Evolutionary conservation across 805 yeast species (phyloP), one percentile per base, ranked within the genome.

Genomic region (Maudiozyma bulderi): DNA sequence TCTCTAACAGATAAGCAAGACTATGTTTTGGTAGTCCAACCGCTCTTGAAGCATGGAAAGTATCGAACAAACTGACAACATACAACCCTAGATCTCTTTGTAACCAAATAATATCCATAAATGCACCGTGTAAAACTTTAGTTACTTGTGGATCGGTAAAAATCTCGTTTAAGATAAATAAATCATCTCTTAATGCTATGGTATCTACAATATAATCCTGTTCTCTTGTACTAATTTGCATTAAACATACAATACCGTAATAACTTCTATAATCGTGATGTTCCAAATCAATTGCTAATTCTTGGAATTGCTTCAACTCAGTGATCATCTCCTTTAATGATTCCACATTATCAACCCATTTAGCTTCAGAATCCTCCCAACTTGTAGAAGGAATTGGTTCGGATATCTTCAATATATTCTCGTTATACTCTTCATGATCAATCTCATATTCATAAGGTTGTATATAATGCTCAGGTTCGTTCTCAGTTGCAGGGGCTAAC

Each of bases 71-170:
- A 42, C 90, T 77, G 5, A 93, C 99, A 6, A 93, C 70, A 59
- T 93, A 93, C 8, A 93, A 66, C 0, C 99, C 99, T 49, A 93
- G 73, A 61, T 93, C 99, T 54, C 98, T 74, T 69, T 93, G 99
- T 35, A 93, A 72, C 99, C 99, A 93, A 43, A 88, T 82, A 4
- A 93, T 85, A 72, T 93, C 99, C 95, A 88, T 89, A 57, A 80
- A 82, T 0, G 99, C 96, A 52, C 99, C 99, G 65, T 93, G 99
- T 55, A 93, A 80, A 1, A 93, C 95, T 62, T 93, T 93, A 31
- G 87, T 71, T 33, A 91, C 81, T 5, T 68, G 56, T 0, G 98
- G 97, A 65, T 93, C 72, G 2, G 97, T 76, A 54, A 91, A 88
- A 1, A 91, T 78, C 42, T 69, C 72, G 67, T 93, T 93, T 49